Evolutionary conservation across 176 grass and related monocot genomes (phyloP).

Genomic region (Oryza punctata): DNA sequence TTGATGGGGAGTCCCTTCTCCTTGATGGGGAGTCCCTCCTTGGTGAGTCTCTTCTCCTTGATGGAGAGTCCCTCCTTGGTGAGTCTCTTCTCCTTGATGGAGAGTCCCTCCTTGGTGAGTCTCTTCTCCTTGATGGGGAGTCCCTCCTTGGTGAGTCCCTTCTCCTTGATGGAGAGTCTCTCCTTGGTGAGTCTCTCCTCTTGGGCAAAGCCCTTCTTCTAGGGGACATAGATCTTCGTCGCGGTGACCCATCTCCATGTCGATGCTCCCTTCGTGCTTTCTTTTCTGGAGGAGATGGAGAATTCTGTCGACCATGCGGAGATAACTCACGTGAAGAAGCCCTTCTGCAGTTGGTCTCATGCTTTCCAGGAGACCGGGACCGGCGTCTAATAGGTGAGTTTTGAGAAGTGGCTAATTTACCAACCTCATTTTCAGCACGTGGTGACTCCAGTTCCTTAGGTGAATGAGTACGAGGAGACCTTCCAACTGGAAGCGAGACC

Average conservation of each 20-base stretch:
- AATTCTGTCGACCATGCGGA: conserved; percentile 39
- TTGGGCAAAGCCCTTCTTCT: conserved; percentile 32
- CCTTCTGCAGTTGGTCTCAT: conserved; percentile 42
- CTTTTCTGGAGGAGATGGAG: conserved; percentile 47
- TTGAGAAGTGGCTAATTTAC: conserved; percentile 42
- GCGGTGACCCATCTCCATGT: conserved; percentile 47
- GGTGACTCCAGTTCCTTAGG: conserved; percentile 39
- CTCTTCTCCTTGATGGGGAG: conserved; percentile 22
- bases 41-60: conserved; percentile 28
- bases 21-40: conserved; percentile 23
- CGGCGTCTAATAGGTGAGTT: conserved; percentile 40
- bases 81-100: conserved; percentile 21
- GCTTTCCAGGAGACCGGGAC: conserved; percentile 59
- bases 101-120: conserved; percentile 30
- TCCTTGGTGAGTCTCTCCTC: conserved; percentile 27
- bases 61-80: conserved; percentile 27
- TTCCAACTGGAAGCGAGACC: conserved; percentile 38
- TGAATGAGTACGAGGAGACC: conserved; percentile 41
- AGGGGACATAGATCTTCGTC: conserved; percentile 41
- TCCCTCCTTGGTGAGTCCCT: conserved; percentile 7
- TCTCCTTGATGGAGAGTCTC: conserved; percentile 10
- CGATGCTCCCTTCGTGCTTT: conserved; percentile 40
- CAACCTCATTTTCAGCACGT: conserved; percentile 25
- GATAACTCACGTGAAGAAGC: conserved; percentile 51
- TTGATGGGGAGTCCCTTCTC: conserved; percentile 25